Base-by-base conservation (phyloP, 495 filamentous ascomycete species). In the Neurospora sp. region DNA sequence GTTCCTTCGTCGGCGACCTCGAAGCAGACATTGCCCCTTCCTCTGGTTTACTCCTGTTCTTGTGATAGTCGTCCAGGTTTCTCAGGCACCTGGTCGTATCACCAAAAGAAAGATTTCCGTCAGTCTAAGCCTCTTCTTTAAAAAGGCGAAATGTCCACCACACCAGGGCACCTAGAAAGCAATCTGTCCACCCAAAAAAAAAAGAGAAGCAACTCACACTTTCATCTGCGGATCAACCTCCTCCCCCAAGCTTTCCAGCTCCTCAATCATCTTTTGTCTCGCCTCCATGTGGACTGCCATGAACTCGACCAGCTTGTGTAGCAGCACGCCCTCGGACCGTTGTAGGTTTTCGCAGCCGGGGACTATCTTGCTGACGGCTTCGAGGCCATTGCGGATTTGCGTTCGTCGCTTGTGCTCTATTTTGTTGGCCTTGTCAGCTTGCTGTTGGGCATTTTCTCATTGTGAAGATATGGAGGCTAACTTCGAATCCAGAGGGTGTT, bases 371-470 rank as follows among this genome's bases (percentile, higher is more conserved):
- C 92, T 91, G 3, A 98, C 85, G 23, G 89, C 86, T 81, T 97
- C 94, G 76, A 96, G 97, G n/a, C 91, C 93, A 39, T 92, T 89
- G 39, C 94, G 89, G 74, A 98, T 97, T 5, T 91, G 91, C 76
- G 92, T 88, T 39, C 94, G 90, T 14, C 94, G 91, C 82, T 97
- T 97, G 80, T 96, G 92, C 81, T 98, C 94, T 89, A 69, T 40
- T 23, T 11, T 9, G 23, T 16, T 23, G 54, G 31, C 16, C 27
- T 31, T 66, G 54, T 66, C 54, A 66, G 27, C 16, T 14, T 18
- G 7, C 27, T 66, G 12, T 37, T 66, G 48, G 27, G 3, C 1
- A 6, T 8, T 5, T 9, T 35, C 27, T 35, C 2, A 7, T 14
- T 31, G 7, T 54, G 10, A 6, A 54, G 10, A 11, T 4, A 54